phyloP scores from a whole-genome alignment of 257 asterid species.

The Solanum pennellii region DNA sequence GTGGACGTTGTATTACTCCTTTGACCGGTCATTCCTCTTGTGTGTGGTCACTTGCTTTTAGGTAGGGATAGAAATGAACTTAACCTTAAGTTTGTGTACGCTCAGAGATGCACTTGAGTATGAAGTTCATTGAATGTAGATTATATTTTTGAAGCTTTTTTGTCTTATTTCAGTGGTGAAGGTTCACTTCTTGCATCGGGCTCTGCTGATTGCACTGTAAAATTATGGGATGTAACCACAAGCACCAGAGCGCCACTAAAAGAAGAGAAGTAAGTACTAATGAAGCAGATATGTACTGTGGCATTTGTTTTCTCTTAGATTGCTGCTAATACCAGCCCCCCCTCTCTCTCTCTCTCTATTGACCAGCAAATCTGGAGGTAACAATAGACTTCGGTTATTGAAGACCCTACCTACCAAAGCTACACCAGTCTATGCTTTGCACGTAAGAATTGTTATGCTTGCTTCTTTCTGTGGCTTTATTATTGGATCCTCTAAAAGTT shows the following conservation, averaged over 20 bases:
- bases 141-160: background rate
- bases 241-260: slow-evolving; percentile 56
- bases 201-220: slow-evolving; percentile 96
- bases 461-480: background rate
- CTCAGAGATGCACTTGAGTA: background rate
- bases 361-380: slow-evolving; percentile 51
- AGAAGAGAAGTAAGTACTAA: slow-evolving; percentile 62
- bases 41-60: slow-evolving; percentile 91
- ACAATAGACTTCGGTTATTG: slow-evolving; percentile 64
- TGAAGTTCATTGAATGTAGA: background rate
- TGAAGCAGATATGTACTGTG: background rate
- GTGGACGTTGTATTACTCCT: slow-evolving; percentile 89
- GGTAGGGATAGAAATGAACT: slow-evolving; percentile 22
- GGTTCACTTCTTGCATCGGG: slow-evolving; percentile 99
- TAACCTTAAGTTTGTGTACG: background rate
- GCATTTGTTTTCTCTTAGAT: background rate
- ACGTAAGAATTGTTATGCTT: slow-evolving; percentile 14
- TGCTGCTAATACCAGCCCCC: background rate
- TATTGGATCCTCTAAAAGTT: background rate
- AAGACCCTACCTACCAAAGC: slow-evolving; percentile 62
- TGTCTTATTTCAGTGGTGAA: slow-evolving; percentile 58
- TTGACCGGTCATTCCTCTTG: slow-evolving; percentile 92
- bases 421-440: slow-evolving; percentile 47
- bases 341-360: background rate
- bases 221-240: slow-evolving; percentile 89